Base-by-base conservation (phyloP, 1,284 basidiomycete species). In the Porogramme epimiltina region DNA sequence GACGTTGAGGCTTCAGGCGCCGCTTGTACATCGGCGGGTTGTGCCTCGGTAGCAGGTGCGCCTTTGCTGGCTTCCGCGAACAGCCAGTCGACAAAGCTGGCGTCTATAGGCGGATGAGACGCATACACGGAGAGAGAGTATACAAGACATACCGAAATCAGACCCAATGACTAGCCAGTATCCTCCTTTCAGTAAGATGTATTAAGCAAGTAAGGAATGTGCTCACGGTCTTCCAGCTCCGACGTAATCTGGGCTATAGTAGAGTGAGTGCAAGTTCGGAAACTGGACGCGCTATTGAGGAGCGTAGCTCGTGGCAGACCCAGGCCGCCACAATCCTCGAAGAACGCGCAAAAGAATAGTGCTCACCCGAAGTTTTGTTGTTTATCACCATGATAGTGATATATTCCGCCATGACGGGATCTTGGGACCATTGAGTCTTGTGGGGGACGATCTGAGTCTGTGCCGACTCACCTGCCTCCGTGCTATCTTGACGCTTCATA, bases 361-460 rank as follows among this genome's bases (percentile, higher is more conserved):
- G 73, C 85, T 34, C 59, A 89, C 90, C 82, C 60, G 84, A 70
- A 51, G 87, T 87, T 75, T 93, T 94, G 71, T 91, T 89, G 68
- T 94, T 94, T 56, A 93, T 92, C 44, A 94, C 81, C 91, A 94
- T 93, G 58, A 94, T 93, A 20, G 90, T 90, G 55, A 93, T 91
- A 65, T 92, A 94, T 68, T 94, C 91, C 5, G 90, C 89, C 91
- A 93, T 93, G 59, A 91, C 88, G n/a, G 83, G 80, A 69, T 93
- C 91, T 89, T 54, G 44, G 2, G 8, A 23, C 8, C 20, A n/a
- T 11, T 51, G 25, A 51, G 42, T 34, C 42, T 49, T 19, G 8
- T n/a, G 9, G 8, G 5, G 34, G 9, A 16, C 34, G 5, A 5
- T 43, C 22, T 37, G 44, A 3, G 34, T 0, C 22, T 10, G 23